Conservation (phyloP, 495 filamentous ascomycete species). For the Apiosordaria backusii region DNA sequence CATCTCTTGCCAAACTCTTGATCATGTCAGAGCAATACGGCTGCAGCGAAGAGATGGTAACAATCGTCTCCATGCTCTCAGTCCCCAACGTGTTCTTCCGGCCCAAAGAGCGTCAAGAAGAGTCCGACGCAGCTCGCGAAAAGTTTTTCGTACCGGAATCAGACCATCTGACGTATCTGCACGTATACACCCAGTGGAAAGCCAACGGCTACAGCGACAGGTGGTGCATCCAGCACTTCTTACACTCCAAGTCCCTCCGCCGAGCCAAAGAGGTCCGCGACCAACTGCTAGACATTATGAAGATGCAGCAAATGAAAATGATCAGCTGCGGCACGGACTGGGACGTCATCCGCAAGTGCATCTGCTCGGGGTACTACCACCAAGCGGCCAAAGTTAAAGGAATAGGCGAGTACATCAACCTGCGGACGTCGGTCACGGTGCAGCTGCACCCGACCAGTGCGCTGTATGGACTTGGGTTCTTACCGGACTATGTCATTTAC, state of each 20-base stretch:
- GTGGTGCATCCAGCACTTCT: slow-evolving; percentile 90
- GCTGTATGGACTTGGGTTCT: slow-evolving; percentile 85
- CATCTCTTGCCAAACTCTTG: slow-evolving; percentile 86
- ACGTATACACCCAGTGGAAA: slow-evolving; percentile 96
- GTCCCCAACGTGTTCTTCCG: slow-evolving; percentile 97
- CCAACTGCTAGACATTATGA: slow-evolving; percentile 93
- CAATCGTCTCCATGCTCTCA: slow-evolving; percentile 96
- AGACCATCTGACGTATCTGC: slow-evolving; percentile 91
- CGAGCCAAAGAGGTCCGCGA: slow-evolving; percentile 90
- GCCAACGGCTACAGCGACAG: slow-evolving; percentile 82
- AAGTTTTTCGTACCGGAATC: slow-evolving; percentile 99
- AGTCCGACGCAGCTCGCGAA: slow-evolving; percentile 93
- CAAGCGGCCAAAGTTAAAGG: slow-evolving; percentile 98
- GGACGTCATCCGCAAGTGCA: slow-evolving; percentile 93
- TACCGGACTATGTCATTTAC: slow-evolving; percentile 96
- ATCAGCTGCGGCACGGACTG: slow-evolving; percentile 92
- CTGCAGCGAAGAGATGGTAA: slow-evolving; percentile 97
- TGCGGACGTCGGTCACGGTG: slow-evolving; percentile 89
- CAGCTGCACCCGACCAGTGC: slow-evolving; percentile 92
- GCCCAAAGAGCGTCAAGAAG: slow-evolving; percentile 94
- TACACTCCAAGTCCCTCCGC: slow-evolving; percentile 87
- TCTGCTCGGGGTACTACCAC: slow-evolving; percentile 96
- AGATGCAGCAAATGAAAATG: slow-evolving; percentile 83
- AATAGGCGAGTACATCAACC: slow-evolving; percentile 94
- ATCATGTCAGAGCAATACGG: slow-evolving; percentile 82